Evolutionary conservation across 2,329 filamentous ascomycete genomes (phyloP).

Genomic region (Aspergillus calidoustus): DNA sequence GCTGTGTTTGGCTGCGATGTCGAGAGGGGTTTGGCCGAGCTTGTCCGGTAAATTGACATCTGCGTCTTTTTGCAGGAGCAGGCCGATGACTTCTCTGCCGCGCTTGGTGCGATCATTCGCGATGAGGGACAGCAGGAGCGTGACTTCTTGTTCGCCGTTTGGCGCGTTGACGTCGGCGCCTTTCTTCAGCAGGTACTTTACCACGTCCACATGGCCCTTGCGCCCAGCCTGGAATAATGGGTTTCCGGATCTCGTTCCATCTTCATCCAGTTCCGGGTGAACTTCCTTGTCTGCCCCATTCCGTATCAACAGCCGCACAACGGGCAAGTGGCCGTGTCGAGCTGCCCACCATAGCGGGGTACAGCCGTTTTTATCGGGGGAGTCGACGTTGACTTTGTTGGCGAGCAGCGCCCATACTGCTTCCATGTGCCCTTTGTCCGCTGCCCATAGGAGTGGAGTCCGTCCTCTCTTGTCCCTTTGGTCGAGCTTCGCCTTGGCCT

Average conservation of each 20-base stretch:
- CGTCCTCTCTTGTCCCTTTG: slow-evolving; percentile 16
- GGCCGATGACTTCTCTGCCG: slow-evolving; percentile 24
- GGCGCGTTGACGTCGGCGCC: slow-evolving; percentile 28
- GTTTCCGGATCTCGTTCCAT: slow-evolving; percentile 18
- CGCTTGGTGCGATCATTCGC: slow-evolving; percentile 26
- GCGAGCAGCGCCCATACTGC: slow-evolving; percentile 32
- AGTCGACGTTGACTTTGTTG: slow-evolving; percentile 27
- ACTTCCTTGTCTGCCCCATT: slow-evolving; percentile 24
- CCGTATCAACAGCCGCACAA: slow-evolving; percentile 28
- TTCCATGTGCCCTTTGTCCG: slow-evolving; percentile 26
- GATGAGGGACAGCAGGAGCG: slow-evolving; percentile 25
- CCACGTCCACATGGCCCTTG: slow-evolving; percentile 29
- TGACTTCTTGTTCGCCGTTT: slow-evolving; percentile 24
- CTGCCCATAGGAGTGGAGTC: slow-evolving; percentile 26
- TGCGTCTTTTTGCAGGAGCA: slow-evolving; percentile 31
- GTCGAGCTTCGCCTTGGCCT: slow-evolving; percentile 20
- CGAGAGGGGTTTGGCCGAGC: slow-evolving; percentile 25
- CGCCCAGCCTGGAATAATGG: slow-evolving; percentile 31
- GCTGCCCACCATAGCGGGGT: slow-evolving; percentile 31
- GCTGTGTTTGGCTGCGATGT: slow-evolving; percentile 26
- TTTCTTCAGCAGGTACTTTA: slow-evolving; percentile 33
- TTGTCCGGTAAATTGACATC: slow-evolving; percentile 28
- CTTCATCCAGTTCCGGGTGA: slow-evolving; percentile 16
- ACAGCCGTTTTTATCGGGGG: slow-evolving; percentile 23
- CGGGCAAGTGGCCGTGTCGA: slow-evolving; percentile 25